A percentile compares a stretch with the other conserved stretches of the same genome.
Evolutionary conservation across 352 stramenopile species (phyloP).

Genomic region (Phytophthora cryptogea): DNA sequence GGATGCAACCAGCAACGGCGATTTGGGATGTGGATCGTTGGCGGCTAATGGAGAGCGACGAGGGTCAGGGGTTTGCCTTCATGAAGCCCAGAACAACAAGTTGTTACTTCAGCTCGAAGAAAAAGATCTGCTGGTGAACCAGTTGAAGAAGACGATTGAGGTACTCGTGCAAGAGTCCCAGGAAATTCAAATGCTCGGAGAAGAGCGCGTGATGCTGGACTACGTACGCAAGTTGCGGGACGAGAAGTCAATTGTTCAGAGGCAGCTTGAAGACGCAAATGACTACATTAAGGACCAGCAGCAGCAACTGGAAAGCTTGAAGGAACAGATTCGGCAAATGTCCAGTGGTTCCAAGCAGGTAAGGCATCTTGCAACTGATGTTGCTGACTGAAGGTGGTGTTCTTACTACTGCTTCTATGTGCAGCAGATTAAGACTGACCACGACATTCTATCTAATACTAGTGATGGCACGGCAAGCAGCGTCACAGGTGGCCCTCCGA

Average conservation of each 20-base stretch:
- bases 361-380: constrained; percentile 5
- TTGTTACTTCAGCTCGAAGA: constrained; percentile 78
- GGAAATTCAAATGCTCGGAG: constrained; percentile 77
- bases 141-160: constrained; percentile 85
- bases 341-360: constrained; percentile 37
- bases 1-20: neutral
- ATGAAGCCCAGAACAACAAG: constrained; percentile 37
- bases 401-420: constrained; percentile 30
- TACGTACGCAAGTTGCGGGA: constrained; percentile 86
- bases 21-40: constrained; percentile 3
- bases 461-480: constrained; percentile 36
- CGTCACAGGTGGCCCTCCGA: constrained; percentile 12
- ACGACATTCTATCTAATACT: constrained; percentile 41
- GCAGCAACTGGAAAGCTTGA: constrained; percentile 76
- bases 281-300: constrained; percentile 81
- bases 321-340: constrained; percentile 67
- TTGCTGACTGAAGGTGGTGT: constrained; percentile 12
- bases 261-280: constrained; percentile 74
- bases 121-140: constrained; percentile 79
- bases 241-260: constrained; percentile 69
- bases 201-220: constrained; percentile 80
- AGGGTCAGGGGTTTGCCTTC: constrained; percentile 21
- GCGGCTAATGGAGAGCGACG: constrained; percentile 3
- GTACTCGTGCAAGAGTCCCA: constrained; percentile 71
- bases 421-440: constrained; percentile 40